Percentiles rank a stretch among this genome's conserved stretches.
These are phyloP conservation scores for Clitocybe nebularis DNA, from an alignment of 1,284 basidiomycete species.

Conservation along the genomic window DNA sequence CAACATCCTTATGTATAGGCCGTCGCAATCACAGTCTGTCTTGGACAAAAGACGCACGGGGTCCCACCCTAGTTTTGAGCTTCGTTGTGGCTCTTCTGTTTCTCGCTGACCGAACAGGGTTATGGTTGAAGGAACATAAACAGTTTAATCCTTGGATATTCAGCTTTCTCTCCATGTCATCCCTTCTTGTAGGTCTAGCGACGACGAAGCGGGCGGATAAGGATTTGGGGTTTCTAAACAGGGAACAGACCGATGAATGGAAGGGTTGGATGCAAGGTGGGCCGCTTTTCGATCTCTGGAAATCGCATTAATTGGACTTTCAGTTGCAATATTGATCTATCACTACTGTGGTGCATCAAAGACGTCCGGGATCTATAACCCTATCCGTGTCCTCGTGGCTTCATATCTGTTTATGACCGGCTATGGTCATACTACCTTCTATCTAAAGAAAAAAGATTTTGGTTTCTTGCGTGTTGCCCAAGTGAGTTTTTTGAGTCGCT, in stretches of 20 bases:
- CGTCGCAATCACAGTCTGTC: constrained; percentile 5
- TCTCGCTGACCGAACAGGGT: constrained; percentile 73
- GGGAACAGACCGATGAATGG: constrained; percentile 93
- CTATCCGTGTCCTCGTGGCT: constrained; percentile 82
- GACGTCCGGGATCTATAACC: constrained; percentile 87
- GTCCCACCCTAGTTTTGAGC: constrained; percentile 58
- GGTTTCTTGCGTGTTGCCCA: constrained; percentile 71
- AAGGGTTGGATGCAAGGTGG: constrained; percentile 95
- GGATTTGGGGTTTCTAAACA: constrained; percentile 83
- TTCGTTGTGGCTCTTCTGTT: constrained; percentile 64
- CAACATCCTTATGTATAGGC: constrained; percentile 6
- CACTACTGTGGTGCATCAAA: constrained; percentile 87
- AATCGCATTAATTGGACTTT: constrained; percentile 2
- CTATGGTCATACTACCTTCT: constrained; percentile 73
- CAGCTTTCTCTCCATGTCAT: constrained; percentile 49
- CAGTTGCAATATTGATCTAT: constrained; percentile 85
- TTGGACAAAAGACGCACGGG: constrained; percentile 12
- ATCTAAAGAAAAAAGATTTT: constrained; percentile 84
- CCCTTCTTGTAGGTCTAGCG: constrained; percentile 55
- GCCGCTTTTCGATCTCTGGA: constrained; percentile 20
- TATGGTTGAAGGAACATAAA: constrained; percentile 89
- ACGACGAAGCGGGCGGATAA: constrained; percentile 72
- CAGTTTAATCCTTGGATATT: constrained; percentile 72
- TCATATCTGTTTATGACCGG: constrained; percentile 83
- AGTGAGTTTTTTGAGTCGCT: constrained; percentile 30